These are phyloP conservation scores for Cyclanthera cordifolia DNA, from an alignment of 306 rosid genomes.

Conservation along the genomic window DNA sequence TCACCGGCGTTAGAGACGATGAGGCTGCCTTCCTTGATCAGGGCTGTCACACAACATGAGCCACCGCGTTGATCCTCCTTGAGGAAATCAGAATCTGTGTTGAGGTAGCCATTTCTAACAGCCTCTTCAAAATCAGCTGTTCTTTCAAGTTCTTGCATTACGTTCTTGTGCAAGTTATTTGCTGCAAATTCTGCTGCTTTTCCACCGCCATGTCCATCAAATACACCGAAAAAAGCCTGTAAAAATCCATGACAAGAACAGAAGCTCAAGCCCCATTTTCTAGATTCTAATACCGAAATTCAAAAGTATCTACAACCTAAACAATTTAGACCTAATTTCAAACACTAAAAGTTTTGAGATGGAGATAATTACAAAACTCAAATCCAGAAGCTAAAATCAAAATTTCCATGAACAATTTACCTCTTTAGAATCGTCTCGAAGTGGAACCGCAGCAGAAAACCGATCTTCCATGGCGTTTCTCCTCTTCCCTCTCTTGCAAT, in stretches of 20 bases:
- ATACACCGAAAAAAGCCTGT: slow-evolving; percentile 86
- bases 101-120: slow-evolving; percentile 69
- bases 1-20: slow-evolving; percentile 80
- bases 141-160: slow-evolving; percentile 44
- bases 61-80: slow-evolving; percentile 65
- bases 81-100: slow-evolving; percentile 63
- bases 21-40: slow-evolving; percentile 62
- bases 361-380: too few relatives aligned
- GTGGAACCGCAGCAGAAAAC: slow-evolving; percentile 46
- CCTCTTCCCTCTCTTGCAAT: slow-evolving; percentile 80
- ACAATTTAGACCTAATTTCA: too few relatives aligned
- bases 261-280: not conserved
- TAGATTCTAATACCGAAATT: too few relatives aligned
- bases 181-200: slow-evolving; percentile 86
- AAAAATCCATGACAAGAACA: slow-evolving; percentile 7
- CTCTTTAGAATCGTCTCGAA: slow-evolving; percentile 62
- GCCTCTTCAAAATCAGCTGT: slow-evolving; percentile 43
- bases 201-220: slow-evolving; percentile 92
- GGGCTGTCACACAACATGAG: slow-evolving; percentile 74
- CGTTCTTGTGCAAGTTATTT: slow-evolving; percentile 51
- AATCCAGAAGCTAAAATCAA: not conserved
- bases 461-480: slow-evolving; percentile 91
- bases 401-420: slow-evolving; percentile 23
- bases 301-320: too few relatives aligned
- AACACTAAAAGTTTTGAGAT: too few relatives aligned